Percentiles rank a stretch among this genome's conserved stretches.
Conservation (phyloP, 2,329 filamentous ascomycete genomes). For the Metarhizium sp. region DNA sequence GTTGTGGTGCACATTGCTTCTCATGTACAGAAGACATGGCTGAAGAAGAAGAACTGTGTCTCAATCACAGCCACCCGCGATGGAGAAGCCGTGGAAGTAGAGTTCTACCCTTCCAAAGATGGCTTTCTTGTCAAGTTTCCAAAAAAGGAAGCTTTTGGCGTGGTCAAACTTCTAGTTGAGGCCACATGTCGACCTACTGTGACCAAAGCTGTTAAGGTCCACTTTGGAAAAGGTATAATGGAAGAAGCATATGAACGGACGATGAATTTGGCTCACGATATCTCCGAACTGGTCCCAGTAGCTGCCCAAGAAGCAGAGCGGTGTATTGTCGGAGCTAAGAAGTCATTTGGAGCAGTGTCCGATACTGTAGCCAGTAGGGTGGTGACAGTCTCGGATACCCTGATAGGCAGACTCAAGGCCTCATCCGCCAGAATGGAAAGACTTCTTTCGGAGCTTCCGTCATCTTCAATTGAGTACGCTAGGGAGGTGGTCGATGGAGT, state of each 20-base stretch:
- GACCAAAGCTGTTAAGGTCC: slow-evolving; percentile 50
- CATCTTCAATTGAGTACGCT: slow-evolving; percentile 9
- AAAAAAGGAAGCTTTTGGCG: slow-evolving; percentile 44
- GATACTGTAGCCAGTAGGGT: slow-evolving; percentile 15
- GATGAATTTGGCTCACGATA: slow-evolving; percentile 30
- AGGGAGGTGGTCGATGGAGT: slow-evolving; percentile 11
- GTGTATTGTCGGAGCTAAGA: slow-evolving; percentile 24
- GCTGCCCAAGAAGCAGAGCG: slow-evolving; percentile 29
- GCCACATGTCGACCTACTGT: slow-evolving; percentile 51
- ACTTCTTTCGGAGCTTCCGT: slow-evolving; percentile 13
- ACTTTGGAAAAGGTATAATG: slow-evolving; percentile 44
- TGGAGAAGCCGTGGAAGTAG: slow-evolving; percentile 36
- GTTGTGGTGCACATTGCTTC: slow-evolving; percentile 45
- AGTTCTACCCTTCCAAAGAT: slow-evolving; percentile 36
- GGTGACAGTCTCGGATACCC: slow-evolving; percentile 18
- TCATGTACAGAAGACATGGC: slow-evolving; percentile 41
- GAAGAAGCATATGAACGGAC: slow-evolving; percentile 35
- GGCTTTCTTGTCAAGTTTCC: slow-evolving; percentile 44
- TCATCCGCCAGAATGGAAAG: slow-evolving; percentile 14
- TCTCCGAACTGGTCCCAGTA: slow-evolving; percentile 30
- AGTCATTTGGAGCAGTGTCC: slow-evolving; percentile 21
- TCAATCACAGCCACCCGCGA: slow-evolving; percentile 44
- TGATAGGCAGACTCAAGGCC: slow-evolving; percentile 14
- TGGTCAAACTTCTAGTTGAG: slow-evolving; percentile 47
- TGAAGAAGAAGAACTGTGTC: slow-evolving; percentile 43